Evolutionary conservation across 768 basidiomycete species (phyloP).

Genomic region (Amylocystis lapponica): DNA sequence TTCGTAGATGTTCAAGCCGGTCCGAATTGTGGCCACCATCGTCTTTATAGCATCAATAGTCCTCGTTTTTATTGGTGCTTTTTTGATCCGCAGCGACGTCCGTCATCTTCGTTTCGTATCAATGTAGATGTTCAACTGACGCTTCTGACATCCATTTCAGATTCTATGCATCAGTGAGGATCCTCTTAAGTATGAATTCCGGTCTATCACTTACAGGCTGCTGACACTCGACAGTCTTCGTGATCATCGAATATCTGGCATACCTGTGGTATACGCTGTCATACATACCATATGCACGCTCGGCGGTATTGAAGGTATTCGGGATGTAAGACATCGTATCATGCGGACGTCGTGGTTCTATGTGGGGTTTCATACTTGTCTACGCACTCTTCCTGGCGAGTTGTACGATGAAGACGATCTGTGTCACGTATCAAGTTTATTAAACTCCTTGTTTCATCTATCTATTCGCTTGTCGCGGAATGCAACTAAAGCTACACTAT

Average conservation of each 20-base stretch:
- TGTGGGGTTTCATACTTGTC: neutral
- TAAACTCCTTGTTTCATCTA: no score
- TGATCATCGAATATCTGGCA: slow-evolving; percentile 86
- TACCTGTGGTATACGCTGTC: slow-evolving; percentile 86
- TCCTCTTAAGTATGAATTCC: neutral
- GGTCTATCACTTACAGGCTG: neutral
- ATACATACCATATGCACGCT: slow-evolving; percentile 89
- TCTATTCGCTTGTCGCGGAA: no score
- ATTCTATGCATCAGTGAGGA: slow-evolving; percentile 62
- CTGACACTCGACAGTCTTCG: slow-evolving; percentile 60
- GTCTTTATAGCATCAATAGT: slow-evolving; percentile 74
- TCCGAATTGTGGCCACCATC: slow-evolving; percentile 77
- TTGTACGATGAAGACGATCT: no score
- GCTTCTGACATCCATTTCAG: slow-evolving; percentile 27
- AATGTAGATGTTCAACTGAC: neutral
- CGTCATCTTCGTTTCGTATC: slow-evolving; percentile 20
- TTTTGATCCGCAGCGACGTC: slow-evolving; percentile 65
- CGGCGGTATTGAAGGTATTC: slow-evolving; percentile 62
- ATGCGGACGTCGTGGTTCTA: no score
- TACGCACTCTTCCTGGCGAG: no score
- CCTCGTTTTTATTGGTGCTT: slow-evolving; percentile 82
- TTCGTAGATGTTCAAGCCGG: slow-evolving; percentile 93
- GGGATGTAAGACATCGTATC: slow-evolving; percentile 33
- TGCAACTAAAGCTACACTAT: no score
- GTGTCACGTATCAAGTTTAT: no score